Evolutionary conservation across 129 eudicot species (phyloP), one percentile per base, ranked within the genome.

Genomic region (Chrysanthemum lavandulifolium): DNA sequence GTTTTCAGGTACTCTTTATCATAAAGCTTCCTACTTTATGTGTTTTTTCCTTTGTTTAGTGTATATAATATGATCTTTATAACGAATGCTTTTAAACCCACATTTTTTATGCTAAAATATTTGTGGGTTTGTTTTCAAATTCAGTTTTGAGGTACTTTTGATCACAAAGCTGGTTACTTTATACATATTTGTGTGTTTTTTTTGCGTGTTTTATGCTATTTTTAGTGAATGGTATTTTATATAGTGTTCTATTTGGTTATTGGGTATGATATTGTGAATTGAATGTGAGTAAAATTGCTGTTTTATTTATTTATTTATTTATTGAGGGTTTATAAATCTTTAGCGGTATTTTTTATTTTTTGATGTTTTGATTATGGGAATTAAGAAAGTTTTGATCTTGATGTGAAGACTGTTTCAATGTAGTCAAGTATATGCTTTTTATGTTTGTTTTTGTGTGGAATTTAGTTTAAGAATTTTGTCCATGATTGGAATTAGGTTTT

Each of bases 401-500:
- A 16, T 76, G 23, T 7, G 8, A n/a, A 68, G 49, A 76, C 57
- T 62, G 67, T 60, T 74, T 52, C 5, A 50, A 47, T 12, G 3
- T 63, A 15, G 62, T 50, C 51, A 53, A 36, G 63, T 64, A 21
- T 69, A 54, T 47, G n/a, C 10, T 53, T 51, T 53, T 31, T 55
- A 63, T 40, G 73, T 65, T 43, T 78, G 55, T 68, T 77, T 69
- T 51, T 69, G 33, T 78, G 78, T 65, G 50, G 67, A 75, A 66
- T 75, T 66, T 55, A 56, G 79, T 69, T 77, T 40, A 77, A 53
- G 76, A 77, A 54, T 33, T 53, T 21, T 25, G 48, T 78, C 54
- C 68, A 43, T 64, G 67, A 71, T 71, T 78, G 73, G 53, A 56
- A 13, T 64, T 78, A 78, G 77, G 77, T 63, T 78, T 70, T 72